Percentiles rank a stretch among this genome's conserved stretches.
phyloP scores from a whole-genome alignment of 1,139 yeast species.

The Magnusiomyces starmeri region DNA sequence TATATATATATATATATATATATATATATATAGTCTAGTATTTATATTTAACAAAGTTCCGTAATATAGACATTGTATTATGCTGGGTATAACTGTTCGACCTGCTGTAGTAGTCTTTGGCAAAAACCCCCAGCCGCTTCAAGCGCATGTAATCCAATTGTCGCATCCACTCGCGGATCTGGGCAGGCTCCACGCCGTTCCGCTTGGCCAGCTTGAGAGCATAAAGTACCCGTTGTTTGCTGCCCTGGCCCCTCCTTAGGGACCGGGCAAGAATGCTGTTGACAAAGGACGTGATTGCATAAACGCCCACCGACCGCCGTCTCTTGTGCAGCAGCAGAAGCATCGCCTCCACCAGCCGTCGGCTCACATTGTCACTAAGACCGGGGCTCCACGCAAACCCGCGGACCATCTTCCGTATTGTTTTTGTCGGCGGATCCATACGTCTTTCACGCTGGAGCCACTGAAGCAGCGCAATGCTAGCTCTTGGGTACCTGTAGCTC shows the following conservation, averaged over 20 bases:
- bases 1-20: too few relatives aligned
- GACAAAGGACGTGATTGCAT: neutral
- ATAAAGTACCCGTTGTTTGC: conserved; percentile 1
- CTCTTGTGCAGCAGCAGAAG: neutral
- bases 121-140: neutral
- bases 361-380: neutral
- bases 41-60: too few relatives aligned
- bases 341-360: neutral
- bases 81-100: too few relatives aligned
- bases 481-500: neutral
- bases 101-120: too few relatives aligned
- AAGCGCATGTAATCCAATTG: conserved; percentile 4
- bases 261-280: conserved; percentile 2
- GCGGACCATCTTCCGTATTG: neutral
- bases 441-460: neutral
- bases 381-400: neutral
- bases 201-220: neutral
- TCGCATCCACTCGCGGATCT: neutral
- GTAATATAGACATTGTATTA: too few relatives aligned
- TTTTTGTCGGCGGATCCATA: neutral
- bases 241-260: neutral
- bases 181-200: neutral
- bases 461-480: neutral
- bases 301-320: neutral
- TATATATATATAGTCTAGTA: too few relatives aligned